Base-by-base conservation (phyloP, 148 eudicot species). In the Silene uniflora region DNA sequence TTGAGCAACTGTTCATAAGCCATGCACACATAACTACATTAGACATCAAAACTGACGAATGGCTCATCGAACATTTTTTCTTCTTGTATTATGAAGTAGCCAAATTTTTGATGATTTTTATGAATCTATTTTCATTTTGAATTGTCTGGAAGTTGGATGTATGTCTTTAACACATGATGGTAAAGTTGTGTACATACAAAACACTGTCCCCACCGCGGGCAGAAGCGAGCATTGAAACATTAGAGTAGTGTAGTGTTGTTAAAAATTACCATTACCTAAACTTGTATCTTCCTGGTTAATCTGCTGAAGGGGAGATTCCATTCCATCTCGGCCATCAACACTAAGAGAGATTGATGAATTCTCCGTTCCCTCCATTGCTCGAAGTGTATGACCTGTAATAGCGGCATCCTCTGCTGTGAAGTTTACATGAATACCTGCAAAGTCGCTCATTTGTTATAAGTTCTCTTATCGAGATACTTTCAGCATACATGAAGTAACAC, bases 251-350 rank as follows among this genome's bases (percentile, higher is more conserved):
- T 27, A 27, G 29, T 27, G 29, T 27, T 27, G 29, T 18, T 61
- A 21, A 17, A 1, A 64, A 67, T 46, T 55, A 23, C 32, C 10
- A 29, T 64, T 23, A 78, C 80, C 80, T 54, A 18, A 6, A 69
- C 73, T 22, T 60, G 17, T 60, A 61, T 24, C 60, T 58, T 69
- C 67, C 19, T 44, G 60, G 14, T 58, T 73, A 59, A 60, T 27
- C 22, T 47, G 70, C 3, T 55, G 25, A 14, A 27, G 54, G 47
- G 62, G 62, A 70, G 60, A 61, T 39, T 59, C 61, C 3, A 19
- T 67, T n/a, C 13, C 69, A 73, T 7, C 39, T 35, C 39, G 39
- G 39, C 39, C 60, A 7, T 9, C 56, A 42, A 16, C 44, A 74
- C 70, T 22, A 74, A 18, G 61, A 3, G 71, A 18, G 55, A 23